Evolutionary conservation across 257 asterid species (phyloP).

Genomic region (Verbena officinalis): DNA sequence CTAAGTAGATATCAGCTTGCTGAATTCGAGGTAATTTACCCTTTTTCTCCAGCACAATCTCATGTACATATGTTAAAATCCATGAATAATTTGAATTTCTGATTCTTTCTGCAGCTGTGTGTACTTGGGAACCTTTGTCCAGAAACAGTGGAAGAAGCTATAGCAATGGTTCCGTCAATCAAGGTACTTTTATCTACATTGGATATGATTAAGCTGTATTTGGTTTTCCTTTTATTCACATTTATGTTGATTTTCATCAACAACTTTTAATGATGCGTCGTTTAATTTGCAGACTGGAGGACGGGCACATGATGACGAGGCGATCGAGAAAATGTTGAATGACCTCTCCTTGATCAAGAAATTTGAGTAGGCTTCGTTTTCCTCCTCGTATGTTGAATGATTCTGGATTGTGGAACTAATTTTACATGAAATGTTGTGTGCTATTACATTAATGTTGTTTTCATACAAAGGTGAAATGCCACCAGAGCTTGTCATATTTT

Average conservation of each 20-base stretch:
- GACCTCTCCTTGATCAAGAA: slow-evolving; percentile 74
- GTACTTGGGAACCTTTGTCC: slow-evolving; percentile 96
- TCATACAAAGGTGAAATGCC: background rate
- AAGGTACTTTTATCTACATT: slow-evolving; percentile 57
- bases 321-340: slow-evolving; percentile 71
- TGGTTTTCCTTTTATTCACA: slow-evolving; percentile 15
- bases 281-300: slow-evolving; percentile 61
- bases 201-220: background rate
- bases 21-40: slow-evolving; percentile 74
- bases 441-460: background rate
- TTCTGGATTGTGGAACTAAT: background rate
- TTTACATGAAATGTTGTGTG: background rate
- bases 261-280: background rate
- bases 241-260: background rate
- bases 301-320: slow-evolving; percentile 73
- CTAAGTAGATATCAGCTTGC: slow-evolving; percentile 86
- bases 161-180: slow-evolving; percentile 94
- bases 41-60: background rate
- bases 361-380: slow-evolving; percentile 48
- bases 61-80: background rate
- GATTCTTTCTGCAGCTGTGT: slow-evolving; percentile 68
- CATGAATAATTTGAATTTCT: slow-evolving; percentile 17
- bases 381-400: background rate
- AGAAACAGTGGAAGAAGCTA: slow-evolving; percentile 90
- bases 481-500: background rate